phyloP scores from a whole-genome alignment of 345 rosid genomes.

The Brassica juncea region DNA sequence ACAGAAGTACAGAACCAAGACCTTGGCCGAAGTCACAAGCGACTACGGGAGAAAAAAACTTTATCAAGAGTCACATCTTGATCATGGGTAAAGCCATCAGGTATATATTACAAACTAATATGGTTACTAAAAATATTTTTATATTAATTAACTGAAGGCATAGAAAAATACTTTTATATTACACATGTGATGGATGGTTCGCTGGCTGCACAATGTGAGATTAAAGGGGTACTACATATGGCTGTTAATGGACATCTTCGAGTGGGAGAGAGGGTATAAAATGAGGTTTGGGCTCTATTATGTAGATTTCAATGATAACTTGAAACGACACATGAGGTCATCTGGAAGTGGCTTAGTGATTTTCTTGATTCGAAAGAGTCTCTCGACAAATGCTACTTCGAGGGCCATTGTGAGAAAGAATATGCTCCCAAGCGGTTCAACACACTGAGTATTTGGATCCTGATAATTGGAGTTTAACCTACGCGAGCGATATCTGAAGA shows the following conservation, averaged over 20 bases:
- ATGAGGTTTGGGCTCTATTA: slow-evolving; percentile 50
- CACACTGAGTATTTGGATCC: slow-evolving; percentile 6
- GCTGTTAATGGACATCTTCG: slow-evolving; percentile 57
- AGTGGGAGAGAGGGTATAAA: slow-evolving; percentile 49
- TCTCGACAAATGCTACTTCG: slow-evolving; percentile 30
- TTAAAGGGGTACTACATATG: slow-evolving; percentile 54
- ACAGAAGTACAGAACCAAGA: slow-evolving; percentile 19
- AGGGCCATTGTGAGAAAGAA: slow-evolving; percentile 32
- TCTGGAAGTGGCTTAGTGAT: slow-evolving; percentile 32
- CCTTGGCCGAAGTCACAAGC: slow-evolving; percentile 3
- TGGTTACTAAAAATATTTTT: neutral
- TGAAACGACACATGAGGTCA: slow-evolving; percentile 45
- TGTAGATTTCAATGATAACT: slow-evolving; percentile 6
- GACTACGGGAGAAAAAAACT: slow-evolving; percentile 34
- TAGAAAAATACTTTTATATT: neutral
- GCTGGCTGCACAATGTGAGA: slow-evolving; percentile 35
- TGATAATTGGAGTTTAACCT: neutral
- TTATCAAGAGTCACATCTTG: slow-evolving; percentile 39
- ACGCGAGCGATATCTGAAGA: slow-evolving; percentile 28
- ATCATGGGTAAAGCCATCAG: slow-evolving; percentile 32
- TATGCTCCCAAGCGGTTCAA: slow-evolving; percentile 19
- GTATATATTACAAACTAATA: slow-evolving; percentile 3
- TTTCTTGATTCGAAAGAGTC: slow-evolving; percentile 28
- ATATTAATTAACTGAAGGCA: neutral
- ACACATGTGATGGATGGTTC: slow-evolving; percentile 5